A percentile compares a stretch with the other conserved stretches of the same genome.
These are phyloP conservation scores for Apiospora malaysiana DNA, from an alignment of 2,329 filamentous ascomycete species.

Conservation along the genomic window DNA sequence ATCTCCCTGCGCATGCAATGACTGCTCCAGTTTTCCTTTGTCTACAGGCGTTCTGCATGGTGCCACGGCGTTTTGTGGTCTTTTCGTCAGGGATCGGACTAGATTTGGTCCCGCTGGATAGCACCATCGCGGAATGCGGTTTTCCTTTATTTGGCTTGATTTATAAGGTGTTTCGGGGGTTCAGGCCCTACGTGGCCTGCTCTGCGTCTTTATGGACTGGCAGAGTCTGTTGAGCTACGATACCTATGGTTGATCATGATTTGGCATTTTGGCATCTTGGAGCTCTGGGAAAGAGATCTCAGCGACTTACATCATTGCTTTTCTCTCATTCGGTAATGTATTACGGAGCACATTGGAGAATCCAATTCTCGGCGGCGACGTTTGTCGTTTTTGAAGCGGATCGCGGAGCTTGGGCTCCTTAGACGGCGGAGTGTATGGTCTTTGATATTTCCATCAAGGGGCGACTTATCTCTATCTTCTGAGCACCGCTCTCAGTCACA, in stretches of 20 bases:
- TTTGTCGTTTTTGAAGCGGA: not conserved
- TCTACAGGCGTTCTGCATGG: constrained; percentile 26
- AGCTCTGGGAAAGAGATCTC: constrained; percentile 24
- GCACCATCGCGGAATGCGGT: constrained; percentile 8
- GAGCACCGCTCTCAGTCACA: constrained; percentile 11
- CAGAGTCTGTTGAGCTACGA: constrained; percentile 20
- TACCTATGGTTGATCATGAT: constrained; percentile 22
- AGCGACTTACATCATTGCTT: constrained; percentile 20
- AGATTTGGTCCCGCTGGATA: constrained; percentile 10
- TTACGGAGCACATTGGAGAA: constrained; percentile 26
- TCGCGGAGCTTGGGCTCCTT: constrained; percentile 1
- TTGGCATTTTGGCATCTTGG: constrained; percentile 26
- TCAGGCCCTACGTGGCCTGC: constrained; percentile 12
- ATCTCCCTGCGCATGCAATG: constrained; percentile 9
- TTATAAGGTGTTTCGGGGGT: not conserved
- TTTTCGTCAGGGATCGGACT: constrained; percentile 1
- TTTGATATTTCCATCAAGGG: constrained; percentile 6
- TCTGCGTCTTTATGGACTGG: constrained; percentile 14
- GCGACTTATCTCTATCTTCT: constrained; percentile 16
- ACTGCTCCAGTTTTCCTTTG: not conserved
- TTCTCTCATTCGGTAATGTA: constrained; percentile 27
- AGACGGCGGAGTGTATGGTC: constrained; percentile 12
- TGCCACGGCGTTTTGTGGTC: constrained; percentile 28
- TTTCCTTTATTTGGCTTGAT: constrained; percentile 25
- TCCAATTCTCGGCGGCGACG: constrained; percentile 8